phyloP scores from a whole-genome alignment of 768 basidiomycete genomes.

The Cystobasidium onofrii region DNA sequence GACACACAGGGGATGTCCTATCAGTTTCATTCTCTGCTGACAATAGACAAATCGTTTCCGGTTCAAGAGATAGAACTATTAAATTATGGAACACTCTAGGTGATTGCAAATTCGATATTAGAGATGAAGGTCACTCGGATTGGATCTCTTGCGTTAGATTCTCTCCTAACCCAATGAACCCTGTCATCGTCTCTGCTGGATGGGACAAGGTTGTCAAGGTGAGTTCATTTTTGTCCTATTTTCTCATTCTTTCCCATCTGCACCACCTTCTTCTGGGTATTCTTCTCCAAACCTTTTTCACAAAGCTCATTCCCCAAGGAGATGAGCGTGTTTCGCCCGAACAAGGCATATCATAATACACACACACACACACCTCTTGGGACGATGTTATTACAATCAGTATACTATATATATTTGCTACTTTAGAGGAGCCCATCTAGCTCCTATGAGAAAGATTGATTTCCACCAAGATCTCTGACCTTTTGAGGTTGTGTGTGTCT shows the following conservation, averaged over 20 bases:
- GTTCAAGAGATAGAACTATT: constrained; percentile 91
- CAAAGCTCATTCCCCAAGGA: background rate
- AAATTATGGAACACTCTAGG: constrained; percentile 99
- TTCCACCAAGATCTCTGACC: constrained; percentile 76
- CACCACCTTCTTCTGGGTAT: background rate
- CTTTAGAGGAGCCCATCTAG: constrained; percentile 57
- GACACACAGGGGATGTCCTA: constrained; percentile 94
- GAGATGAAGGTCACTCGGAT: constrained; percentile 95
- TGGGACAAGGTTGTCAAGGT: constrained; percentile 99
- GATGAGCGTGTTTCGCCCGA: background rate
- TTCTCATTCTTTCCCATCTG: background rate
- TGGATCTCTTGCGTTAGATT: constrained; percentile 99
- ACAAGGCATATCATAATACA: background rate
- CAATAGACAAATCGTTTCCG: constrained; percentile 98
- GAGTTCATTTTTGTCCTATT: constrained; percentile 41
- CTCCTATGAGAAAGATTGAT: constrained; percentile 61
- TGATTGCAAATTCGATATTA: constrained; percentile 99
- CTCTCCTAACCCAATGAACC: constrained; percentile 93
- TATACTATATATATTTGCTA: constrained; percentile 66
- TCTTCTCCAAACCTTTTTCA: background rate
- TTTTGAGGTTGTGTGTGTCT: background rate
- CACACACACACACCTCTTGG: background rate
- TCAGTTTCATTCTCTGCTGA: constrained; percentile 99
- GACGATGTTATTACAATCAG: constrained; percentile 45
- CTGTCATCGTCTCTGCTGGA: constrained; percentile 96